Evolutionary conservation across 1,139 yeast species (phyloP).

Genomic region (Taphrina confusa): DNA sequence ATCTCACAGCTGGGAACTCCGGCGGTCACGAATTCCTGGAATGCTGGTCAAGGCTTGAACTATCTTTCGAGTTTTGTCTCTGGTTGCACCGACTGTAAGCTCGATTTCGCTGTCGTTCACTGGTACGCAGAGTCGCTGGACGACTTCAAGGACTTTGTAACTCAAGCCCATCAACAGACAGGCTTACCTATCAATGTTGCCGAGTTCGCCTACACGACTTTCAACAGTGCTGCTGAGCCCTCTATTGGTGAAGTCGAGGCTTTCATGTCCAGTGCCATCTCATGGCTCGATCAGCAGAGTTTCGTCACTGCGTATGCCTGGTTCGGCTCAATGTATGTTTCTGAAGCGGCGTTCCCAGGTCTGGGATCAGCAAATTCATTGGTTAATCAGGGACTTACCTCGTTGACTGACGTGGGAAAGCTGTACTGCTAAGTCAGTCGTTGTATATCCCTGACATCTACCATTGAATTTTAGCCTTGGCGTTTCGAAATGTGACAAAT

Average conservation of each 20-base stretch:
- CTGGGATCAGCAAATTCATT: conserved; percentile 30
- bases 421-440: conserved; percentile 6
- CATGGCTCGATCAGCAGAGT: conserved; percentile 33
- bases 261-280: conserved; percentile 28
- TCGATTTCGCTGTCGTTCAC: conserved; percentile 33
- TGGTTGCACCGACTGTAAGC: conserved; percentile 27
- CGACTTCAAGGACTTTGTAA: conserved; percentile 29
- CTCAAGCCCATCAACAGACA: conserved; percentile 24
- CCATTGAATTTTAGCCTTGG: conserved; percentile 2
- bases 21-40: conserved; percentile 31
- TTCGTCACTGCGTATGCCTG: conserved; percentile 32
- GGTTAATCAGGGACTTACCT: conserved; percentile 4
- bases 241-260: conserved; percentile 12
- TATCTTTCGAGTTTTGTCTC: conserved; percentile 26
- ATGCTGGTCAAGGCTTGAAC: conserved; percentile 21
- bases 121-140: conserved; percentile 28
- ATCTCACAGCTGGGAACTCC: conserved; percentile 33
- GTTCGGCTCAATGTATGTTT: conserved; percentile 32
- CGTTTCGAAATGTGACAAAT: neutral
- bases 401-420: conserved; percentile 14
- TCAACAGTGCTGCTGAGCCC: conserved; percentile 23
- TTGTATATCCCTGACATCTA: neutral
- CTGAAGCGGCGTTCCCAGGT: conserved; percentile 24
- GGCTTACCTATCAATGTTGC: conserved; percentile 34
- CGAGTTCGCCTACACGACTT: conserved; percentile 32